Conservation (phyloP, 176 grass and related monocot genomes). For the Triticum turgidum region DNA sequence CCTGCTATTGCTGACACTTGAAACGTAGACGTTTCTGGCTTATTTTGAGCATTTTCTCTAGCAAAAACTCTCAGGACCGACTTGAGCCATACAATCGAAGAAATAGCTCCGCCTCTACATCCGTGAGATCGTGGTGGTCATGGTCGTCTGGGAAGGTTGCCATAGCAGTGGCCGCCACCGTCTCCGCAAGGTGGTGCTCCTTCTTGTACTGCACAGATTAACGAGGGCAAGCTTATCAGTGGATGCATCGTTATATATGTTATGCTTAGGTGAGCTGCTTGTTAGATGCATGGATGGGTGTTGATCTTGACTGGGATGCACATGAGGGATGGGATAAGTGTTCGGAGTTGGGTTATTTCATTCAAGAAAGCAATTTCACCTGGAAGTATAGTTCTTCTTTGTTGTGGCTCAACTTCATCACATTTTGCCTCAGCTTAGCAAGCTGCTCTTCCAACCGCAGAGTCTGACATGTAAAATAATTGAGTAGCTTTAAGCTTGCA, state of each 20-base stretch:
- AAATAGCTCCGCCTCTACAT: slow-evolving; percentile 65
- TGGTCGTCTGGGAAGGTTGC: neutral
- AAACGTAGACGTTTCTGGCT: too few relatives aligned
- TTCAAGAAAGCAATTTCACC: neutral
- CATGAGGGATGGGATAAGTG: slow-evolving; percentile 33
- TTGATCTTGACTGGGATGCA: neutral
- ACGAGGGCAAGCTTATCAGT: neutral
- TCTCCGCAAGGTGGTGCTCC: neutral
- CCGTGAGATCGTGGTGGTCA: neutral
- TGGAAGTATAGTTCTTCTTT: slow-evolving; percentile 44
- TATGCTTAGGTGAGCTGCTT: too few relatives aligned
- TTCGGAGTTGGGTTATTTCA: neutral
- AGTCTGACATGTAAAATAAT: slow-evolving; percentile 28
- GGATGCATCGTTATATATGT: neutral
- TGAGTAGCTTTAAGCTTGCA: neutral
- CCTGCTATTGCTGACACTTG: too few relatives aligned
- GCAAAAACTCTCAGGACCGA: neutral
- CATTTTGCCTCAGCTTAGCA: slow-evolving; percentile 49
- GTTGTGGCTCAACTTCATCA: slow-evolving; percentile 38
- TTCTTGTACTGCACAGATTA: neutral
- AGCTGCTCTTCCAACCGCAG: slow-evolving; percentile 53
- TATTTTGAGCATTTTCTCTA: too few relatives aligned
- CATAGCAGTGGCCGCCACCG: too few relatives aligned
- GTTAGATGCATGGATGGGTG: too few relatives aligned
- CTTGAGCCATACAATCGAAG: slow-evolving; percentile 51